A percentile compares a stretch with the other conserved stretches of the same genome.
Evolutionary conservation across 768 basidiomycete genomes (phyloP).

Genomic region (Phaeotremella skinneri): DNA sequence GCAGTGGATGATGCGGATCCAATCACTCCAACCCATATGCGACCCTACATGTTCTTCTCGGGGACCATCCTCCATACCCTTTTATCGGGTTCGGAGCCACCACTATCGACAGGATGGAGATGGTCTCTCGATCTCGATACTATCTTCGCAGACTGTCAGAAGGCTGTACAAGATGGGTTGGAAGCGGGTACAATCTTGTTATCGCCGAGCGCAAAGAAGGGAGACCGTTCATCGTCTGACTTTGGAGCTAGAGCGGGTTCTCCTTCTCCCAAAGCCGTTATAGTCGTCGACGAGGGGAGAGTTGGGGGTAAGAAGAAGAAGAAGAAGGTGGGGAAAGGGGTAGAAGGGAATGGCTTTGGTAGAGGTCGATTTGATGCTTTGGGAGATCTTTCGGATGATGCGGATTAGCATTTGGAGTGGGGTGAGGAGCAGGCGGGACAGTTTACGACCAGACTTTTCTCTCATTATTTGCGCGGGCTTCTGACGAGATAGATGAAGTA

Average conservation of each 20-base stretch:
- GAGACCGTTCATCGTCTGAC: not conserved
- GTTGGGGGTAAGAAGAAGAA: not conserved
- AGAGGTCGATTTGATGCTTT: not conserved
- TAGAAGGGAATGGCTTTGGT: not conserved
- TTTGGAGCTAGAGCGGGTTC: not conserved
- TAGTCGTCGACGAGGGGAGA: not conserved
- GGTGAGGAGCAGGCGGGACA: too few relatives aligned
- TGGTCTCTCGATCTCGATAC: conserved; percentile 19
- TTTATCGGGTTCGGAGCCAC: conserved; percentile 13
- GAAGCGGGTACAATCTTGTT: conserved; percentile 1
- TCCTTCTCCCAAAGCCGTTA: too few relatives aligned
- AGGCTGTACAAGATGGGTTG: conserved; percentile 28
- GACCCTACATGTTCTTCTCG: conserved; percentile 33
- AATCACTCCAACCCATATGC: conserved; percentile 26
- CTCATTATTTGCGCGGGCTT: too few relatives aligned
- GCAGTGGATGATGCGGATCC: not conserved
- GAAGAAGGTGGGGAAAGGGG: not conserved
- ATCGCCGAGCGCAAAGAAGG: not conserved
- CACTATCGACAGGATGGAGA: conserved; percentile 27
- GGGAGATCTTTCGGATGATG: not conserved
- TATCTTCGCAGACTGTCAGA: conserved; percentile 18
- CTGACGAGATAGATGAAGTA: too few relatives aligned
- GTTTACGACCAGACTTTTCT: too few relatives aligned
- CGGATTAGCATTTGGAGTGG: too few relatives aligned
- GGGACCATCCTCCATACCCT: conserved; percentile 29